Conservation (phyloP, 768 basidiomycete species). For the Russula emetica region DNA sequence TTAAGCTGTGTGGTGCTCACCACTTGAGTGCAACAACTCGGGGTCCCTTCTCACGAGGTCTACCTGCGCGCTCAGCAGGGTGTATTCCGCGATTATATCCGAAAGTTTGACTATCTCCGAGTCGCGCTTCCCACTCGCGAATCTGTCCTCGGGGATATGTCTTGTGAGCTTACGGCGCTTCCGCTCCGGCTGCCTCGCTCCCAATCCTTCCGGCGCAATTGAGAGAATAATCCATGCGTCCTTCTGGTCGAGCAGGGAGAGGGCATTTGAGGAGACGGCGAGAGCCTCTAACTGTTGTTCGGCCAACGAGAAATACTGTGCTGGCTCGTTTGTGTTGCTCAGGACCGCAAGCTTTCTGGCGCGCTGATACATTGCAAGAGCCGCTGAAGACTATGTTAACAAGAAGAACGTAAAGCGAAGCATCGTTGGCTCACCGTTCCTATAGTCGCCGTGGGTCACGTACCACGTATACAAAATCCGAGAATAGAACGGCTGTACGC, state of each 20-base stretch:
- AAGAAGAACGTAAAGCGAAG: neutral
- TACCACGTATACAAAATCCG: slow-evolving; percentile 95
- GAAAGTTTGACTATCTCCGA: slow-evolving; percentile 74
- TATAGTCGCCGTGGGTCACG: slow-evolving; percentile 79
- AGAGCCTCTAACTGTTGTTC: slow-evolving; percentile 77
- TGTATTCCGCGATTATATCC: slow-evolving; percentile 77
- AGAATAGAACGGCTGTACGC: slow-evolving; percentile 78
- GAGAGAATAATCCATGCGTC: slow-evolving; percentile 82
- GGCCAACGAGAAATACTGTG: slow-evolving; percentile 46
- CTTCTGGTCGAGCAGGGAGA: slow-evolving; percentile 75
- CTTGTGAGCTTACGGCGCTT: slow-evolving; percentile 71
- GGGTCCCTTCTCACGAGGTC: slow-evolving; percentile 69
- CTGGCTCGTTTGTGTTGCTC: slow-evolving; percentile 31
- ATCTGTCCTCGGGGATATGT: slow-evolving; percentile 74
- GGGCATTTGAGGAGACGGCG: slow-evolving; percentile 81
- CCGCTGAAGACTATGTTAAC: slow-evolving; percentile 49
- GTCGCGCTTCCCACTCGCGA: slow-evolving; percentile 56
- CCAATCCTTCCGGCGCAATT: slow-evolving; percentile 36
- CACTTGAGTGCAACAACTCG: slow-evolving; percentile 53
- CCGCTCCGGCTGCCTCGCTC: slow-evolving; percentile 49
- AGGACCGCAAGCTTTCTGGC: slow-evolving; percentile 67
- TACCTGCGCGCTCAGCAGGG: slow-evolving; percentile 71
- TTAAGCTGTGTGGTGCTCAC: slow-evolving; percentile 41
- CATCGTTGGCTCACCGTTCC: slow-evolving; percentile 64
- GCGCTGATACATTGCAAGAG: slow-evolving; percentile 89